These are phyloP conservation scores for Echites panduratus DNA, from an alignment of 257 asterid genomes.

Conservation along the genomic window DNA sequence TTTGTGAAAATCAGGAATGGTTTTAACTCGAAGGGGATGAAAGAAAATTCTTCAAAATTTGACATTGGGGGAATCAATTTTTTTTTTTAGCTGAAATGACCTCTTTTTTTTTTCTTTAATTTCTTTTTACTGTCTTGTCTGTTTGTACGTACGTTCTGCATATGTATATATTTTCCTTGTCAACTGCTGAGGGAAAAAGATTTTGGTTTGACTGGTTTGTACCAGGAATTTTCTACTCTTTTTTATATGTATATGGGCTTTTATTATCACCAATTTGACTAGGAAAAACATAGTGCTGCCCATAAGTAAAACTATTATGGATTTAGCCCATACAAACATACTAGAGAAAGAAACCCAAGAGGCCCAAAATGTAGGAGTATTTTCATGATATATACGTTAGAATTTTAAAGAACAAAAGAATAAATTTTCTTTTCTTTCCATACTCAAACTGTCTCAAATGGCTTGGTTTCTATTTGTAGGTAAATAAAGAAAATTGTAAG, in stretches of 20 bases:
- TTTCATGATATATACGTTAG: too few species aligned
- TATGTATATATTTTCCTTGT: background rate
- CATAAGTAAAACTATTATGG: too few species aligned
- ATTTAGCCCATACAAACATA: too few species aligned
- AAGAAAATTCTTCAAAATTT: constrained; percentile 8
- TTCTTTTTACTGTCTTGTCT: background rate
- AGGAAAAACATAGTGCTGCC: too few species aligned
- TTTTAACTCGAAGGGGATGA: background rate
- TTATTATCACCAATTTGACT: too few species aligned
- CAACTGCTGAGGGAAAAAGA: background rate
- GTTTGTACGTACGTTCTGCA: background rate
- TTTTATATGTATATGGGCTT: background rate
- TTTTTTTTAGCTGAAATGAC: constrained; percentile 12
- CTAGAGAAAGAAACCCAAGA: too few species aligned
- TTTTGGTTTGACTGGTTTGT: background rate
- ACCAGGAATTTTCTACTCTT: background rate
- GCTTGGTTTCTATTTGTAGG: too few species aligned
- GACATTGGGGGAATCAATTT: constrained; percentile 3
- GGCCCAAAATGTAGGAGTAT: too few species aligned
- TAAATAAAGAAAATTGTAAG: too few species aligned
- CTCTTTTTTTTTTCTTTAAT: background rate
- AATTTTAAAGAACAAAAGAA: too few species aligned
- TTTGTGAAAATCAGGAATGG: constrained; percentile 31
- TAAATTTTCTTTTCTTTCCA: too few species aligned
- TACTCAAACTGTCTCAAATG: too few species aligned